Percentiles rank a stretch among this genome's conserved stretches.
phyloP scores from a whole-genome alignment of 2,329 filamentous ascomycete genomes.

The Talaromyces sp. region DNA sequence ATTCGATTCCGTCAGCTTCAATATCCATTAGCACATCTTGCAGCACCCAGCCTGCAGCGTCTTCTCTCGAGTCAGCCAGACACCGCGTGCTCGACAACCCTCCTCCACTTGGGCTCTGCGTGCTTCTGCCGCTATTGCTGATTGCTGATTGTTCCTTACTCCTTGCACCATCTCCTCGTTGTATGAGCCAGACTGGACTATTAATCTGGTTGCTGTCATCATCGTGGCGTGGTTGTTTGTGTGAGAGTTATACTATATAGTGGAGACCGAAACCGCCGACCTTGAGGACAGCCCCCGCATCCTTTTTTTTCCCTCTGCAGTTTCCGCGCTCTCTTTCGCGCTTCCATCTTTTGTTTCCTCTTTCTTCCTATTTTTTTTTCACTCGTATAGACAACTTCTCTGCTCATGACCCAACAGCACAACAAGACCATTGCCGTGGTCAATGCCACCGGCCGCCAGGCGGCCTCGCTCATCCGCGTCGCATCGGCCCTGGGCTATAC shows the following conservation, averaged over 20 bases:
- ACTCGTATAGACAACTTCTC: no score
- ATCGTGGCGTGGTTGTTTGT: neutral
- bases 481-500: constrained; percentile 89
- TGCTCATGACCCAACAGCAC: constrained; percentile 35
- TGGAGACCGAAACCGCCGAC: neutral
- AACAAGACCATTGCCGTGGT: constrained; percentile 87
- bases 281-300: neutral
- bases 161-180: constrained; percentile 1
- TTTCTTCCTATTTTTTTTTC: neutral
- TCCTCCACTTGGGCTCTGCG: constrained; percentile 6
- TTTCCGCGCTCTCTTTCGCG: neutral
- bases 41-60: constrained; percentile 1
- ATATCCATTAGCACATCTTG: neutral
- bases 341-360: no score
- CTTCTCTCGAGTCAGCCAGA: neutral
- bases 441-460: constrained; percentile 93
- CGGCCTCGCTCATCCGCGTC: constrained; percentile 89
- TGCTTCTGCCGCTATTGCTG: neutral
- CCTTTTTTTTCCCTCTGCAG: neutral
- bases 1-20: neutral
- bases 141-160: neutral
- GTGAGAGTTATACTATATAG: neutral
- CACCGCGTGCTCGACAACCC: neutral
- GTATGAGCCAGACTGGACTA: no score
- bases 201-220: neutral